Conservation (phyloP, 2,329 filamentous ascomycete species). For the Nothopassalora personata region DNA sequence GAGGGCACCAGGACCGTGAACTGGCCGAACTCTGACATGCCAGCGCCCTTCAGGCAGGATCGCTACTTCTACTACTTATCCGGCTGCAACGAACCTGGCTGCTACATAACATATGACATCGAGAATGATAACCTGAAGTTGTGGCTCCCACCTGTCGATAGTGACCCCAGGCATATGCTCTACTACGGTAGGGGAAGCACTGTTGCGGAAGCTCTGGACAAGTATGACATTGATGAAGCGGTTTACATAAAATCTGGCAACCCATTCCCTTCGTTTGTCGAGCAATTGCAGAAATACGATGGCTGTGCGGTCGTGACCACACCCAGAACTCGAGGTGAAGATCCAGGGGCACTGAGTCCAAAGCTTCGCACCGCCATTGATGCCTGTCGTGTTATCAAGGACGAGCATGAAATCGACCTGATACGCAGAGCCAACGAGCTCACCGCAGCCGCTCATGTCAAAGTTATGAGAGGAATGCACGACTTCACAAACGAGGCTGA, state of each 20-base stretch:
- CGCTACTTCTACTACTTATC: slow-evolving; percentile 94
- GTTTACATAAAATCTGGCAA: slow-evolving; percentile 36
- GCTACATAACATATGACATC: slow-evolving; percentile 76
- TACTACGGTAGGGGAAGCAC: slow-evolving; percentile 87
- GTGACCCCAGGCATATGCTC: slow-evolving; percentile 68
- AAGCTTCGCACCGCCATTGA: slow-evolving; percentile 58
- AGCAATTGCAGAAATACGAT: neutral
- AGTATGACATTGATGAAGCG: slow-evolving; percentile 76
- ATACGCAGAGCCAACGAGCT: slow-evolving; percentile 77
- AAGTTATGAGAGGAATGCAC: slow-evolving; percentile 61
- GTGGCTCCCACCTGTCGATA: slow-evolving; percentile 83
- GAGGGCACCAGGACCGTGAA: slow-evolving; percentile 50
- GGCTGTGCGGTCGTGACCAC: neutral
- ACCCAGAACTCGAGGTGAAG: too few species aligned
- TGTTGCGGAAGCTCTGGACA: slow-evolving; percentile 64
- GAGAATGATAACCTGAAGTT: slow-evolving; percentile 67
- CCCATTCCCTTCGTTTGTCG: neutral
- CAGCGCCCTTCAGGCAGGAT: slow-evolving; percentile 69
- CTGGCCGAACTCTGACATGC: slow-evolving; percentile 68
- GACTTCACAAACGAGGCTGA: slow-evolving; percentile 71
- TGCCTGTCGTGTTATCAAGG: slow-evolving; percentile 73
- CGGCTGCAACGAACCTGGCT: slow-evolving; percentile 76
- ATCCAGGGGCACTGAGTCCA: neutral
- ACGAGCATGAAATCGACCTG: slow-evolving; percentile 75
- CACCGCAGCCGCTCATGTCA: slow-evolving; percentile 69